Evolutionary conservation across 495 filamentous ascomycete genomes (phyloP).

Genomic region (Cercophora samala): DNA sequence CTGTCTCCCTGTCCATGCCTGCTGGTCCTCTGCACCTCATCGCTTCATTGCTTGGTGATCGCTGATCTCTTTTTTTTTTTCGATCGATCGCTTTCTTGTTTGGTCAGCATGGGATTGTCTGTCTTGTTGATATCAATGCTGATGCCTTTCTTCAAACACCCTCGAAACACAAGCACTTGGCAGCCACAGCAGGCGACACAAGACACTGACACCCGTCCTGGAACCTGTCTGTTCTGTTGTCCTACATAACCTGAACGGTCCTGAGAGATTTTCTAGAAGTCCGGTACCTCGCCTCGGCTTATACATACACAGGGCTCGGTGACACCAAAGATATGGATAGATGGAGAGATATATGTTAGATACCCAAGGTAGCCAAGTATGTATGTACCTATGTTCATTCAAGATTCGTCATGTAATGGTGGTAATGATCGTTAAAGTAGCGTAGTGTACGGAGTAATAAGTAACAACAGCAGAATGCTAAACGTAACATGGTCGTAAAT

Average conservation of each 20-base stretch:
- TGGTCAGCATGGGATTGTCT: neutral
- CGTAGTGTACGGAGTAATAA: neutral
- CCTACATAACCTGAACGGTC: too few species aligned
- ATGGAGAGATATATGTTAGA: too few species aligned
- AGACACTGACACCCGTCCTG: too few species aligned
- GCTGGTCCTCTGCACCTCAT: neutral
- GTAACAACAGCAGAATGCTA: neutral
- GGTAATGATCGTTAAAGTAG: conserved; percentile 1
- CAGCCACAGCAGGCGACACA: neutral
- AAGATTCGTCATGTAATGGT: too few species aligned
- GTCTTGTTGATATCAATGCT: neutral
- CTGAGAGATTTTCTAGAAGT: too few species aligned
- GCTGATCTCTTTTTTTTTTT: neutral
- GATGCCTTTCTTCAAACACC: neutral
- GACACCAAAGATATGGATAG: too few species aligned
- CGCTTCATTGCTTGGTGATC: neutral
- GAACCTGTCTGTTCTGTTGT: neutral
- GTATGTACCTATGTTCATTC: too few species aligned
- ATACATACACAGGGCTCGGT: too few species aligned
- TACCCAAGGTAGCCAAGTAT: too few species aligned
- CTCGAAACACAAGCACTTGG: neutral
- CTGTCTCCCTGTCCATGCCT: neutral
- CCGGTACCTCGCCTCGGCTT: too few species aligned
- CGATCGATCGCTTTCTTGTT: neutral
- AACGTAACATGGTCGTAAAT: conserved; percentile 7